phyloP scores from a whole-genome alignment of 371 early-diverging fungal species.

The Mortierella sp. region DNA sequence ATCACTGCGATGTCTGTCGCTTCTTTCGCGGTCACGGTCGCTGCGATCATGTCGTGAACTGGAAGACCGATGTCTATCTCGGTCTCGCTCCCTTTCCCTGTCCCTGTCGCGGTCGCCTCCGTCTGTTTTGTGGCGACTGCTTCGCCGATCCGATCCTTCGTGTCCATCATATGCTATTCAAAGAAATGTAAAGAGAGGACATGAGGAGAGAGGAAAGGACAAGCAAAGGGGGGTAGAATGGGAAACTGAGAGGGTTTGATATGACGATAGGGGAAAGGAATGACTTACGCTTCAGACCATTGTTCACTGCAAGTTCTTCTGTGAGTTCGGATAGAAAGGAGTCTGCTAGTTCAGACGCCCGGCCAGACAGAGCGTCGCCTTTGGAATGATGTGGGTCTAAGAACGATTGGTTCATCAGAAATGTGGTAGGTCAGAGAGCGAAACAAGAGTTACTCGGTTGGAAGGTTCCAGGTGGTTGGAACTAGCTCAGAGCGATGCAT shows the following conservation, averaged over 20 bases:
- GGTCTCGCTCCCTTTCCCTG: conserved; percentile 47
- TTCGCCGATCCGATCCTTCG: conserved; percentile 51
- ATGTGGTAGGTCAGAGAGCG: not conserved
- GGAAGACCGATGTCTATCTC: conserved; percentile 49
- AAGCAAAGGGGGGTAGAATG: no score
- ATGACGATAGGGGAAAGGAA: no score
- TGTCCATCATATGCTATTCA: conserved; percentile 47
- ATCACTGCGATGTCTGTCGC: conserved; percentile 57
- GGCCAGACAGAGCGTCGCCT: conserved; percentile 44
- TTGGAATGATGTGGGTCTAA: conserved; percentile 36
- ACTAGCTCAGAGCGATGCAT: not conserved
- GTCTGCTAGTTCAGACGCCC: conserved; percentile 49
- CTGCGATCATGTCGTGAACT: conserved; percentile 53
- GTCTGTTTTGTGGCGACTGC: conserved; percentile 54
- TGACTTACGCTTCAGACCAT: conserved; percentile 38
- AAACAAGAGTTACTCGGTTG: not conserved
- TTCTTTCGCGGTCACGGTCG: conserved; percentile 49
- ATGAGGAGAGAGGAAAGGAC: no score
- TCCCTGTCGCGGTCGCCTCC: conserved; percentile 43
- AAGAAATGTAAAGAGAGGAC: not conserved
- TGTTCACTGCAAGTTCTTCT: conserved; percentile 19
- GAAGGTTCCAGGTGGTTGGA: no score
- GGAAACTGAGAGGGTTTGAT: not conserved
- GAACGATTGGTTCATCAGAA: conserved; percentile 4
- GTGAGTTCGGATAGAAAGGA: conserved; percentile 51